A percentile compares a stretch with the other conserved stretches of the same genome.
phyloP scores from a whole-genome alignment of 495 filamentous ascomycete species.

The Apiosordaria backusii region DNA sequence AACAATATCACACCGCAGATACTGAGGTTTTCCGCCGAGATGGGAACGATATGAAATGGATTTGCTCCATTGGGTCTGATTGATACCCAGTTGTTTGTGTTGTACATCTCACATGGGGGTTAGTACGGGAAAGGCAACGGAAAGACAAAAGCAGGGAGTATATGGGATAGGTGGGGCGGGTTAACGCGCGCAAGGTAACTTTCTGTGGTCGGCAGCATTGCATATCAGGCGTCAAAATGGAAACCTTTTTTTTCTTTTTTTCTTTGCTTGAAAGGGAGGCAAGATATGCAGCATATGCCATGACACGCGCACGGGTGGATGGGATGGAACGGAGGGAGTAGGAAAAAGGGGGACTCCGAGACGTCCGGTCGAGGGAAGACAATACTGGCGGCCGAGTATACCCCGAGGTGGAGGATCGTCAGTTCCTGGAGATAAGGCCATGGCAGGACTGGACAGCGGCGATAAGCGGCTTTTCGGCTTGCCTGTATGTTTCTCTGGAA shows the following conservation, averaged over 20 bases:
- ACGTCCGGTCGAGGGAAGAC: background rate
- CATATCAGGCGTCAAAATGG: slow-evolving; percentile 21
- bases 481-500: background rate
- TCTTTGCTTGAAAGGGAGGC: background rate
- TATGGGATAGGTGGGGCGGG: background rate
- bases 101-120: background rate
- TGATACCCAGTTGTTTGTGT: background rate
- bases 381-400: background rate
- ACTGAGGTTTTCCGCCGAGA: background rate
- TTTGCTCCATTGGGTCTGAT: background rate
- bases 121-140: background rate
- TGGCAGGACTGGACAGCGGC: background rate
- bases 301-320: background rate
- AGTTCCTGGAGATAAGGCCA: background rate
- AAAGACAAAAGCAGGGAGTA: background rate
- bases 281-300: background rate
- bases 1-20: background rate
- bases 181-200: slow-evolving; percentile 4
- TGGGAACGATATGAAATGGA: background rate
- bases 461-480: background rate
- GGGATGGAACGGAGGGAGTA: background rate
- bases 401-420: background rate
- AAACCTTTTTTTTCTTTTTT: background rate
- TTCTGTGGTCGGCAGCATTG: slow-evolving; percentile 20
- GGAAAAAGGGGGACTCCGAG: background rate